Evolutionary conservation across 306 rosid species (phyloP).

Genomic region (Casuarina glauca): DNA sequence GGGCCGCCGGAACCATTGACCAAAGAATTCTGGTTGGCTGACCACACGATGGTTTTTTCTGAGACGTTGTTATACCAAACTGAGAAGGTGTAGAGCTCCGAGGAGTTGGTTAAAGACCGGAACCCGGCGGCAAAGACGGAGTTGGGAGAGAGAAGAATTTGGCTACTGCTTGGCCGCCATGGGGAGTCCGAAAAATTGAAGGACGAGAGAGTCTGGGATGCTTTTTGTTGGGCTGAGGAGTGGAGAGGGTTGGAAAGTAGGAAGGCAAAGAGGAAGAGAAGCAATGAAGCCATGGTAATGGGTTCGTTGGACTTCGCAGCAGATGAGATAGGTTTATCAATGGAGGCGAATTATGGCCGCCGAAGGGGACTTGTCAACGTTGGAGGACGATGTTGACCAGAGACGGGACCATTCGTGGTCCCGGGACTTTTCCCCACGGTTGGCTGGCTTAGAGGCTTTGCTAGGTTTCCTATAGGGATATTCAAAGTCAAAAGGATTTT

Average conservation of each 20-base stretch:
- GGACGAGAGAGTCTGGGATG: slow-evolving; percentile 7
- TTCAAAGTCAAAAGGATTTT: no score
- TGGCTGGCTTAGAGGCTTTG: not conserved
- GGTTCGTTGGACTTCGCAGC: no score
- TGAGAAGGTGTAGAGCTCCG: slow-evolving; percentile 52
- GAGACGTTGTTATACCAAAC: slow-evolving; percentile 49
- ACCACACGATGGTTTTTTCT: slow-evolving; percentile 43
- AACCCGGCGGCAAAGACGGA: slow-evolving; percentile 66
- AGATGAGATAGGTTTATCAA: not conserved
- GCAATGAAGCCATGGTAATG: slow-evolving; percentile 29
- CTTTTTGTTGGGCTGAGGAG: slow-evolving; percentile 39
- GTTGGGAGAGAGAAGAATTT: slow-evolving; percentile 49
- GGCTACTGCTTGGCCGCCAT: slow-evolving; percentile 51
- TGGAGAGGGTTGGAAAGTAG: slow-evolving; percentile 32
- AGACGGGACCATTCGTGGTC: not conserved
- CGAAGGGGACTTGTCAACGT: not conserved
- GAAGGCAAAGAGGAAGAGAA: slow-evolving; percentile 23
- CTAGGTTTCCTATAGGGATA: not conserved
- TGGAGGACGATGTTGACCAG: no score
- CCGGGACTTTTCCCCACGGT: not conserved
- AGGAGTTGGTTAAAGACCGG: slow-evolving; percentile 19
- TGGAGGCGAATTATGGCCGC: no score
- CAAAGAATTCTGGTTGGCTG: not conserved
- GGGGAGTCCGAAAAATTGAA: slow-evolving; percentile 49
- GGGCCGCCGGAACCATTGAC: slow-evolving; percentile 25